Base-by-base conservation (phyloP, 768 basidiomycete genomes). In the Sarcomyxa edulis region DNA sequence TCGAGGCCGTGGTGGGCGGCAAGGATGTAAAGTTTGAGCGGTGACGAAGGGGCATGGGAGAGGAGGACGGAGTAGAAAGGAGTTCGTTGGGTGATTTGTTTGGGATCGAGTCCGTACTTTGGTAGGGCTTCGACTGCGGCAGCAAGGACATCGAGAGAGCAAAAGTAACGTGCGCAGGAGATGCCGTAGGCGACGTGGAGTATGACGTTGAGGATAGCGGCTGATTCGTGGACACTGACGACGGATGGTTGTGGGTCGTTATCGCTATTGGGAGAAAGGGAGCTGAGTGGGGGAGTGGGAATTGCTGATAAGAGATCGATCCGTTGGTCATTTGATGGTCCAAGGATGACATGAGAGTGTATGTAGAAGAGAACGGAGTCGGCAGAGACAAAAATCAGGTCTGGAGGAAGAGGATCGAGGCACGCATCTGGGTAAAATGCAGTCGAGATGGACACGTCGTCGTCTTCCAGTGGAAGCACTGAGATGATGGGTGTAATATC, bases 351-450 rank as follows among this genome's bases (percentile, higher is more conserved):
- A 29, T 75, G 63, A 0, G 68, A 64, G 55, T 90, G 85, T 5
- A 81, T 81, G 51, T 90, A 90, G 69, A 92, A 92, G 59, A 88
- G 87, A 27, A 92, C 85, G 12, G 74, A 72, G 52, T 92, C 89
- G 21, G 77, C 69, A 2, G 85, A 80, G 39, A 88, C 62, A 35
- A 88, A 60, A 48, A 83, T 67, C 29, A 78, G 48, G 53, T 91
- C 82, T 1, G 83, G 76, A 2, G 69, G 66, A n/a, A 69, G 54
- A 0, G 72, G 49, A 24, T 74, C 65, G 44, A 72, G 70, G 42
- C 76, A 72, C 3, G 83, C 77, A 25, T 74, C 78, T 2, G 87
- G 85, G 50, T 74, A 81, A 60, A 90, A 91, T 0, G 85, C 84
- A 19, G 88, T 91, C 11, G 86, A 89, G 24, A 91, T 77, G 2